Conservation (phyloP, 2,329 filamentous ascomycete genomes). For the Colletotrichum sp. region DNA sequence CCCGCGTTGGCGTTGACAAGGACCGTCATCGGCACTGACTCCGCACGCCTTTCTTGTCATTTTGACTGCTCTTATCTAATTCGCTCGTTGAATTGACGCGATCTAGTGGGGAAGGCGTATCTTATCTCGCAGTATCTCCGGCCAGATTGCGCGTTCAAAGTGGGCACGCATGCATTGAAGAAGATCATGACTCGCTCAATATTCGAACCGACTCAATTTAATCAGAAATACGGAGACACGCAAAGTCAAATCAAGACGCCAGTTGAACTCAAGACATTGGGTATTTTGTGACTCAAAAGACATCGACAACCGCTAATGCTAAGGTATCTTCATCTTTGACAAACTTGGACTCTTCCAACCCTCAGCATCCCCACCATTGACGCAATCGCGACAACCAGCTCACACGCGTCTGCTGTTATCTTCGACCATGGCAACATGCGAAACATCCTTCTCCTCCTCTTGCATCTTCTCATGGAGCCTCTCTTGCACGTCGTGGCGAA, state of each 20-base stretch:
- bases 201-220: background rate
- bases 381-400: background rate
- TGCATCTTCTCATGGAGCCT: background rate
- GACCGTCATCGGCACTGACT: background rate
- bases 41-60: background rate
- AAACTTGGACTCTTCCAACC: background rate
- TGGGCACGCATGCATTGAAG: background rate
- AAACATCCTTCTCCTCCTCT: background rate
- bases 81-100: background rate
- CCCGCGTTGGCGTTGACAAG: background rate
- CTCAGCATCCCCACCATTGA: background rate
- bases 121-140: background rate
- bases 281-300: background rate
- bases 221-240: background rate
- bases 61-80: background rate
- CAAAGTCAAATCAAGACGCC: background rate
- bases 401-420: background rate
- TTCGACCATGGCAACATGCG: conserved; percentile 3
- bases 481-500: conserved; percentile 2
- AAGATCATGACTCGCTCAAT: background rate
- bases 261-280: background rate
- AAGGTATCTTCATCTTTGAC: background rate
- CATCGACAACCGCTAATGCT: background rate
- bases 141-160: background rate
- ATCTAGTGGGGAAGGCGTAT: background rate